Conservation (phyloP, 1,284 basidiomycete species). For the Exobasidium rhododendri region DNA sequence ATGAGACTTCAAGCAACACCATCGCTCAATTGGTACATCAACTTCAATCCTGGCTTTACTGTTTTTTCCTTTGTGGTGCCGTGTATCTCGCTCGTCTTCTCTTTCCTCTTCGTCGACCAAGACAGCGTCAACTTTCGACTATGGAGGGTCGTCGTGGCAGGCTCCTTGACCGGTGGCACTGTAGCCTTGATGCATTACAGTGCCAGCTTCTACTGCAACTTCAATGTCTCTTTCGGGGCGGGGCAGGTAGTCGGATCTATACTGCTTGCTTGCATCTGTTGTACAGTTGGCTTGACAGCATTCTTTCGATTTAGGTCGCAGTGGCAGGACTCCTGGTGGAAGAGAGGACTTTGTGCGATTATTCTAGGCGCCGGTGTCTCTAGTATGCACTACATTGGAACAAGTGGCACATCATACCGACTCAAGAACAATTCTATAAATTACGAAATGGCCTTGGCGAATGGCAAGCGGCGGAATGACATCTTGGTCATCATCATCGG, state of each 20-base stretch:
- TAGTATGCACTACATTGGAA: slow-evolving; percentile 60
- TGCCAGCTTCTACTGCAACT: slow-evolving; percentile 56
- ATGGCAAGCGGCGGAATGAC: slow-evolving; percentile 45
- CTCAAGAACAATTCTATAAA: slow-evolving; percentile 41
- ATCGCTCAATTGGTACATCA: slow-evolving; percentile 56
- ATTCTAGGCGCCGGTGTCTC: slow-evolving; percentile 58
- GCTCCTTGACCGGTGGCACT: slow-evolving; percentile 74
- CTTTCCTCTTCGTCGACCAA: slow-evolving; percentile 59
- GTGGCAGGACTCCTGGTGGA: slow-evolving; percentile 60
- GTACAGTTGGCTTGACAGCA: slow-evolving; percentile 57
- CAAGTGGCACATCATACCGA: slow-evolving; percentile 58
- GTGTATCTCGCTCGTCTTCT: slow-evolving; percentile 56
- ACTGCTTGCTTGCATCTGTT: slow-evolving; percentile 58
- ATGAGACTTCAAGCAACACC: slow-evolving; percentile 56
- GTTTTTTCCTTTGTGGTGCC: slow-evolving; percentile 59
- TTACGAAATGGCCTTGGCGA: slow-evolving; percentile 22
- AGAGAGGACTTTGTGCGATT: slow-evolving; percentile 56
- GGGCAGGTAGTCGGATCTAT: slow-evolving; percentile 58
- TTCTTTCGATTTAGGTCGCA: slow-evolving; percentile 59
- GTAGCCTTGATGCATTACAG: slow-evolving; percentile 63
- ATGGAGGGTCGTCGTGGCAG: slow-evolving; percentile 57
- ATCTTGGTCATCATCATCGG: slow-evolving; percentile 55
- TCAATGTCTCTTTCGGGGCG: slow-evolving; percentile 50
- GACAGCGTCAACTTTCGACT: slow-evolving; percentile 55
- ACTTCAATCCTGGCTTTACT: slow-evolving; percentile 58